Base-by-base conservation (phyloP, 1,284 basidiomycete species). In the Cutaneotrichosporon arboriforme region DNA sequence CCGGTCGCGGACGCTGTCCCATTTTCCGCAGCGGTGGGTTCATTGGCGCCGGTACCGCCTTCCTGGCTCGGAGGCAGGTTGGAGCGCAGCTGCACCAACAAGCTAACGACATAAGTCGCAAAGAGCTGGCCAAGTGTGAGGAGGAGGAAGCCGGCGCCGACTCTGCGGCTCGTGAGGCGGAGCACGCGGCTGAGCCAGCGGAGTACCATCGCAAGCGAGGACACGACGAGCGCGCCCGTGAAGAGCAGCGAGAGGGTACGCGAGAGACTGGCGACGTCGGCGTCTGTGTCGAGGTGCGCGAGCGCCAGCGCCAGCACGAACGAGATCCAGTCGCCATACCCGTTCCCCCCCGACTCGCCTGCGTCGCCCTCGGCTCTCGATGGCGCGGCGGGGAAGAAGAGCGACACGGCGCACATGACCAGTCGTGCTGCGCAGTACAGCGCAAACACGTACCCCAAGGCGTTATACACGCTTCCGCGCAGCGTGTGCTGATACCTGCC, bases 251-350 rank as follows among this genome's bases (percentile, higher is more conserved):
- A 75, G 44, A 76, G 75, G 22, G 65, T 66, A 31, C 75, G 55
- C 38, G 62, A 62, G 68, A 70, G 73, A 0, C 68, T 55, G 0
- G 65, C 59, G 14, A 75, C 69, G 55, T 76, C 72, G 36, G 70
- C 62, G 49, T 73, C 70, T 7, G 60, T 49, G 9, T 60, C 65
- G 4, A 75, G 55, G 8, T 72, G 67, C 34, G 65, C 65, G 18
- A 76, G 53, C 0, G 62, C 69, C 20, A 75, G 55, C 0, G 64
- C 69, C 41, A 76, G 61, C 26, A 73, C 59, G 58, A 73, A 75
- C 10, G 70, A 73, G 31, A 76, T 74, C 75, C 75, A 76, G 57
- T 76, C 75, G 23, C 72, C 72, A 52, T 74, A 72, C 22, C 68
- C 66, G 46, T 70, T 73, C 13, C 69, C 72, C 48, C n/a, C n/a